Base-by-base conservation (phyloP, 2,329 filamentous ascomycete species). In the Penicillium crustosum region DNA sequence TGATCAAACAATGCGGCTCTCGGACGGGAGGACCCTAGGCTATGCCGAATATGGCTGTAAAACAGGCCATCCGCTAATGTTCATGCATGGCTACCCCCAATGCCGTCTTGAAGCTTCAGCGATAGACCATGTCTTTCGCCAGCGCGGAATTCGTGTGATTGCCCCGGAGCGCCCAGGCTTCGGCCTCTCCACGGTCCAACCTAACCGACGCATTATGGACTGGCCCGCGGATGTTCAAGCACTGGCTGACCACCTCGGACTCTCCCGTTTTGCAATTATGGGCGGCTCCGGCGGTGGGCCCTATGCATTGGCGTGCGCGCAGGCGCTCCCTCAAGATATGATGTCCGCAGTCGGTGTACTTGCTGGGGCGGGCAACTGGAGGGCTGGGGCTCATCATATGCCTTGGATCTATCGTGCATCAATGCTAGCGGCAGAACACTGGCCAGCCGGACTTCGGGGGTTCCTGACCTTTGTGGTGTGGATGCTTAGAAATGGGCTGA, bases 241-340 rank as follows among this genome's bases (percentile, higher is more conserved):
- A 0, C 71, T 83, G 7, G 72, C 74, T 6, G 61, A 74, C 2
- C 71, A 78, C 57, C 70, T 82, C 10, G 67, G 73, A 6, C 58
- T 82, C 17, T 55, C 68, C 6, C 61, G 69, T 6, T 83, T 79
- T 64, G 72, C 73, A 17, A 68, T 82, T 23, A 59, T 82, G 6
- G 79, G 79, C 2, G 67, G 74, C 5, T 80, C 77, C 0, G 80
- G 79, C 8, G 81, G 81, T 21, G 77, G 78, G 2, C 78, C 80
- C 0, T 82, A 79, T 61, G 74, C 75, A 2, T 65, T 82, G 12
- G 80, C 79, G 23, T 83, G 79, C 61, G 73, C 79, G 13, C 69
- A 73, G 42, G 58, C 61, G 4, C 63, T 82, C 6, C 58, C 56
- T 31, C 35, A 31, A 4, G 47, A 57, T 6, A 70, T 65, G 49